Conservation (phyloP, 805 yeast species). For the Wickerhamomyces hampshirensis region DNA sequence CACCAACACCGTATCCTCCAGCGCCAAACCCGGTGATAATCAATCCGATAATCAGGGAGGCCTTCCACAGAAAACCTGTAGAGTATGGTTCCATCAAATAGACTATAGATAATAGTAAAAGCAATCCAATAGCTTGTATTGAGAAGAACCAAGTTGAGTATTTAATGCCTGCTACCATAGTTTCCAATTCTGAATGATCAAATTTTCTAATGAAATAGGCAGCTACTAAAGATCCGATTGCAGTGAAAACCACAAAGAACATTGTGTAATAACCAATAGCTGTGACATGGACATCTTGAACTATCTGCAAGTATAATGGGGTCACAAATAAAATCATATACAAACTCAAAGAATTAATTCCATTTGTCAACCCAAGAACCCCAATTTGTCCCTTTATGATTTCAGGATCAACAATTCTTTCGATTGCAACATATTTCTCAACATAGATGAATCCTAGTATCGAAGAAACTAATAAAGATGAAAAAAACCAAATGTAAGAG, state of each 20-base stretch:
- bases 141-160: slow-evolving; percentile 14
- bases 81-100: slow-evolving; percentile 11
- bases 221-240: slow-evolving; percentile 35
- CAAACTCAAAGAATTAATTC: slow-evolving; percentile 32
- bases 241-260: slow-evolving; percentile 34
- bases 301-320: slow-evolving; percentile 40
- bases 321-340: slow-evolving; percentile 32
- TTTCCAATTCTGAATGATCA: slow-evolving; percentile 18
- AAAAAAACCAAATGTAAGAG: slow-evolving; percentile 9
- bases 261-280: slow-evolving; percentile 37
- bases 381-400: slow-evolving; percentile 36
- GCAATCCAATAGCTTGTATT: slow-evolving; percentile 17
- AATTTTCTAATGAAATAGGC: slow-evolving; percentile 29
- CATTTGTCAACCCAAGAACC: slow-evolving; percentile 31
- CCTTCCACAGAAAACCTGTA: slow-evolving; percentile 15
- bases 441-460: slow-evolving; percentile 25
- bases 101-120: slow-evolving; percentile 8
- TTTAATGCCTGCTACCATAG: slow-evolving; percentile 19
- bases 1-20: slow-evolving; percentile 37
- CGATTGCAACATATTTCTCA: slow-evolving; percentile 33
- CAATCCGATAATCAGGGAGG: slow-evolving; percentile 25
- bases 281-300: slow-evolving; percentile 34
- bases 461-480: slow-evolving; percentile 12
- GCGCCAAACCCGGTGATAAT: slow-evolving; percentile 32
- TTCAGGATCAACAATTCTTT: slow-evolving; percentile 36